A percentile compares a stretch with the other conserved stretches of the same genome.
These are phyloP conservation scores for Vicia villosa DNA, from an alignment of 306 rosid genomes.

Conservation along the genomic window DNA sequence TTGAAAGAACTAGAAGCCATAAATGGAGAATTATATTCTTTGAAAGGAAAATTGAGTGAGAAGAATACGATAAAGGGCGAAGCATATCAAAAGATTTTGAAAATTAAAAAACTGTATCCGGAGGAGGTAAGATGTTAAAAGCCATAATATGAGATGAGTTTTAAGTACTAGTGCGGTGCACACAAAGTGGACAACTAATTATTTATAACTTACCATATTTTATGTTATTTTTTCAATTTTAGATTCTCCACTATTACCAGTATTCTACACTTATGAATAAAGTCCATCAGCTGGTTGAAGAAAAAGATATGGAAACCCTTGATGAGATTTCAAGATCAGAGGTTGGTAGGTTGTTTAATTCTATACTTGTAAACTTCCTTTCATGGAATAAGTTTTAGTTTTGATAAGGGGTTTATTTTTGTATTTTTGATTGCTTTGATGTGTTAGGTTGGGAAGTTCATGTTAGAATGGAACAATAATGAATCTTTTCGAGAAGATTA, in stretches of 20 bases:
- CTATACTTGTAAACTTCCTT: too few relatives aligned
- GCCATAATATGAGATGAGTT: background rate
- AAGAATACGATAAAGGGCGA: conserved; percentile 11
- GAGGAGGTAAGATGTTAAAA: conserved; percentile 21
- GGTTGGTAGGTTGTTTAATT: conserved; percentile 5
- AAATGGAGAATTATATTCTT: background rate
- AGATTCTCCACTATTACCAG: conserved; percentile 22
- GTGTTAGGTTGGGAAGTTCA: conserved; percentile 35
- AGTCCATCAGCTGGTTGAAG: conserved; percentile 29
- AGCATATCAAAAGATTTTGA: conserved; percentile 32
- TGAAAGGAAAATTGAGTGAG: conserved; percentile 2
- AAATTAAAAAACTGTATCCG: conserved; percentile 15
- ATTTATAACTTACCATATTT: background rate
- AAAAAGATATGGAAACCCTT: conserved; percentile 26
- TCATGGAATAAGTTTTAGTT: too few relatives aligned
- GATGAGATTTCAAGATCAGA: conserved; percentile 14
- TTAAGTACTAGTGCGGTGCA: too few relatives aligned
- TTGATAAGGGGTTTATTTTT: background rate
- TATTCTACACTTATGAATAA: conserved; percentile 20
- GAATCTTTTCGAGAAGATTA: conserved; percentile 32
- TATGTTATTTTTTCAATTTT: background rate
- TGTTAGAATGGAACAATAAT: conserved; percentile 38
- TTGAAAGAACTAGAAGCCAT: background rate
- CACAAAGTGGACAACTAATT: too few relatives aligned
- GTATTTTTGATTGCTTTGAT: background rate